Evolutionary conservation across 2,329 filamentous ascomycete genomes (phyloP), one percentile per base, ranked within the genome.

Genomic region (Fusarium nematophilum): DNA sequence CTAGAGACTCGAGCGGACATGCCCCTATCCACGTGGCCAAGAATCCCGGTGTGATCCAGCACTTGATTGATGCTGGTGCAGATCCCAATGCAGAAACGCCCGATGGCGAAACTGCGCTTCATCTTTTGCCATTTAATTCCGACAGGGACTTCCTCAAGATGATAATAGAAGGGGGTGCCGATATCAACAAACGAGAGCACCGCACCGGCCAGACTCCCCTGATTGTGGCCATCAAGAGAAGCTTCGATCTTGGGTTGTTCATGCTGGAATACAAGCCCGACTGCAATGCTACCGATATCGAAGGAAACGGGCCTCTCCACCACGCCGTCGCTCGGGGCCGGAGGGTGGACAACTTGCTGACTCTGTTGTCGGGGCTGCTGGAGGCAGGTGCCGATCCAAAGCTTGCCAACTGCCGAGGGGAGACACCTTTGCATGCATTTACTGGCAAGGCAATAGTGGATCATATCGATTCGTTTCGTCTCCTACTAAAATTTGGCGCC

Each of bases 371-470:
- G 8, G 8, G 53, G 0, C 26, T 68, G 9, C 27, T 70, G 1
- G 36, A 57, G n/a, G 62, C 64, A 2, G 69, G 70, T 1, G 64
- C 62, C 6, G 61, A 71, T 40, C 65, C 70, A 29, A 58, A 61
- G 1, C 11, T 53, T 13, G 5, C 38, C 14, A 60, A 59, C 25
- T 9, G 17, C 9, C 15, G 48, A 15, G 55, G 57, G 9, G 46
- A 57, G 23, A 60, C 62, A n/a, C 59, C 55, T 9, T 50, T 63
- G 17, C 63, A 65, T 40, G 5, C 48, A 14, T 38, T 61, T 25
- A 38, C 40, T 6, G 8, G 14, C 3, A 42, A 38, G 6, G 14
- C 17, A 5, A 6, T 4, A 8, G 3, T 10, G 1, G 6, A 38
- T 2, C 7, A 13, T 11, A 14, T 25, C 14, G 47, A 44, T 8